Conservation (phyloP, 2,329 filamentous ascomycete species). For the Trichoderma koningii region DNA sequence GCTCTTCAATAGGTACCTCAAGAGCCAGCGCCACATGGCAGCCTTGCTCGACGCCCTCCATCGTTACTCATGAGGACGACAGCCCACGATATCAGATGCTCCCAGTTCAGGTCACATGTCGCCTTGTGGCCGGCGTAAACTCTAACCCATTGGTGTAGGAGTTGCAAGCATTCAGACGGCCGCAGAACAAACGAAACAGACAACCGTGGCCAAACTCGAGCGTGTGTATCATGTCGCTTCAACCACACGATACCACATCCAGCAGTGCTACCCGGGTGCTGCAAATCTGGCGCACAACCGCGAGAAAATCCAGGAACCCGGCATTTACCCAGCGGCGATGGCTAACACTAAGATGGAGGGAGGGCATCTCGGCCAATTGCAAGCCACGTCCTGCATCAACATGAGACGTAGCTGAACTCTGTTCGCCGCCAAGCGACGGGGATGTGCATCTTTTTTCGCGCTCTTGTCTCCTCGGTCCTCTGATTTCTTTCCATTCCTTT, state of each 20-base stretch:
- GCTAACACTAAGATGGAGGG: background rate
- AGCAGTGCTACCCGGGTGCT: background rate
- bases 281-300: background rate
- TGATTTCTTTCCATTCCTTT: background rate
- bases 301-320: constrained; percentile 18
- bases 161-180: background rate
- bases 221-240: background rate
- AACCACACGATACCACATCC: background rate
- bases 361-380: constrained; percentile 7
- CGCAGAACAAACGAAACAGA: background rate
- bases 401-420: constrained; percentile 24
- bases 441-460: background rate
- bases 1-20: too few relatives aligned
- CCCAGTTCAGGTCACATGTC: background rate
- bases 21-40: background rate
- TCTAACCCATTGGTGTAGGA: background rate
- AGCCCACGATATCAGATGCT: too few relatives aligned
- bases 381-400: background rate
- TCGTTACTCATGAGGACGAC: background rate
- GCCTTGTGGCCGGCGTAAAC: background rate
- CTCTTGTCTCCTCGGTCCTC: too few relatives aligned
- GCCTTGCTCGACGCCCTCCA: background rate
- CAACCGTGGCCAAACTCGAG: background rate
- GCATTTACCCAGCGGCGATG: background rate
- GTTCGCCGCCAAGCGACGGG: background rate